Percentiles rank a stretch among this genome's conserved stretches.
Evolutionary conservation across 1,284 basidiomycete species (phyloP).

Genomic region (Bjerkandera adusta): DNA sequence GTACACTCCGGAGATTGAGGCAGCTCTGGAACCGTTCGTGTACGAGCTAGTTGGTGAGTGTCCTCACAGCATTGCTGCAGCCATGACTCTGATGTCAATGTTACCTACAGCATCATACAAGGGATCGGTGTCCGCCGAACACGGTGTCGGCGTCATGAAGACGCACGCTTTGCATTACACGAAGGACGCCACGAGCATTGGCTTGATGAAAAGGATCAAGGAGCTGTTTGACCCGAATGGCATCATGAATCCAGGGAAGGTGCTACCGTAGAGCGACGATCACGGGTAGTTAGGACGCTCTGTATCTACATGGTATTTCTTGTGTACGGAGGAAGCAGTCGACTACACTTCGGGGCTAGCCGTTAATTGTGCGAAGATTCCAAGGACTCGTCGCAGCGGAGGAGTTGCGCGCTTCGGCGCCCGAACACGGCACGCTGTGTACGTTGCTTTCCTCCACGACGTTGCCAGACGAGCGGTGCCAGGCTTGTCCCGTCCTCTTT

Average conservation of each 20-base stretch:
- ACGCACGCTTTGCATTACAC: slow-evolving; percentile 89
- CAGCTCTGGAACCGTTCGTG: slow-evolving; percentile 91
- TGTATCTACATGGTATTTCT: neutral
- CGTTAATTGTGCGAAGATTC: too few relatives aligned
- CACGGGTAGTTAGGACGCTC: neutral
- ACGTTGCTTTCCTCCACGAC: too few relatives aligned
- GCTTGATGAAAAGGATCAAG: slow-evolving; percentile 91
- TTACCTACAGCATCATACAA: slow-evolving; percentile 53
- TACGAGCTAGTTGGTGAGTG: slow-evolving; percentile 87
- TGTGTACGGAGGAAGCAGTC: too few relatives aligned
- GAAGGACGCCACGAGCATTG: slow-evolving; percentile 78
- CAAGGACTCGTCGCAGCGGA: too few relatives aligned
- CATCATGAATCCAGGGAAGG: slow-evolving; percentile 91
- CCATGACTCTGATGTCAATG: slow-evolving; percentile 6
- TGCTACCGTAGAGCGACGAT: slow-evolving; percentile 51
- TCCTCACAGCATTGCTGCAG: neutral
- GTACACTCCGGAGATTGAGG: slow-evolving; percentile 84
- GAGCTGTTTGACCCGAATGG: slow-evolving; percentile 88
- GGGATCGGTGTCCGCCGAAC: slow-evolving; percentile 96
- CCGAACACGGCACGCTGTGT: too few relatives aligned
- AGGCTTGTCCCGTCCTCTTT: too few relatives aligned
- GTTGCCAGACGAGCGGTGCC: too few relatives aligned
- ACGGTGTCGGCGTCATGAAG: slow-evolving; percentile 96
- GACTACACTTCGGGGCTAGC: too few relatives aligned
- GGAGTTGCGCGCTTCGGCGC: too few relatives aligned